Evolutionary conservation across 2,329 filamentous ascomycete species (phyloP), one percentile per base, ranked within the genome.

Genomic region (Cladosporium austrohemisphaericum): DNA sequence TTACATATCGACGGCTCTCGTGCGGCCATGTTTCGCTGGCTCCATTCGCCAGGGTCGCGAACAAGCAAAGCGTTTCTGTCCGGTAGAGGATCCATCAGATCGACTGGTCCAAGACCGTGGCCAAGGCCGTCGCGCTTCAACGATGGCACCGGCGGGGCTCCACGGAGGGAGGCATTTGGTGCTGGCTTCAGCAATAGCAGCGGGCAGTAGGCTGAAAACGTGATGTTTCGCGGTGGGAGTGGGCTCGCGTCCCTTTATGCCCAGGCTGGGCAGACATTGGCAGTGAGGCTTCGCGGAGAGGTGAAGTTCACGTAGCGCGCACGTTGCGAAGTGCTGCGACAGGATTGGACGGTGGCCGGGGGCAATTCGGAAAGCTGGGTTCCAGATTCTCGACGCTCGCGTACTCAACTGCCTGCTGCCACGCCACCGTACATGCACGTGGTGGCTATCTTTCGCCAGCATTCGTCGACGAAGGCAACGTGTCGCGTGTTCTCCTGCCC

Each of bases 61-160:
- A 22, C 35, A 20, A 38, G 20, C 35, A 23, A 25, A 18, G 7
- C 35, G 35, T 20, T 22, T 10, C 26, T 19, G 38, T 16, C 14
- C 38, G 18, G 38, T 29, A 28, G 18, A 31, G 38, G 38, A 41
- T 41, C 38, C 38, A 41, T 41, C 16, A 11, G 38, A 41, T 41
- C 38, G 38, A 25, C 9, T 41, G n/a, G 20, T 22, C 38, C 38
- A 41, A 41, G 38, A 41, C 38, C 14, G 25, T 29, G 18, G 38
- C 38, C 38, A 41, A 41, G 38, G 38, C 26, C 26, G 16, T 31
- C 38, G 18, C 38, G 16, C 26, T 41, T 41, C 38, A 41, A 41
- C 38, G 38, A 29, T 18, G 14, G 5, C 3, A 29, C 9, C 16
- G 23, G 26, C 16, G 19, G 11, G 38, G 25, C 5, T 29, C 38